These are phyloP conservation scores for Mycena kentingensis DNA, from an alignment of 768 basidiomycete genomes.

Conservation along the genomic window DNA sequence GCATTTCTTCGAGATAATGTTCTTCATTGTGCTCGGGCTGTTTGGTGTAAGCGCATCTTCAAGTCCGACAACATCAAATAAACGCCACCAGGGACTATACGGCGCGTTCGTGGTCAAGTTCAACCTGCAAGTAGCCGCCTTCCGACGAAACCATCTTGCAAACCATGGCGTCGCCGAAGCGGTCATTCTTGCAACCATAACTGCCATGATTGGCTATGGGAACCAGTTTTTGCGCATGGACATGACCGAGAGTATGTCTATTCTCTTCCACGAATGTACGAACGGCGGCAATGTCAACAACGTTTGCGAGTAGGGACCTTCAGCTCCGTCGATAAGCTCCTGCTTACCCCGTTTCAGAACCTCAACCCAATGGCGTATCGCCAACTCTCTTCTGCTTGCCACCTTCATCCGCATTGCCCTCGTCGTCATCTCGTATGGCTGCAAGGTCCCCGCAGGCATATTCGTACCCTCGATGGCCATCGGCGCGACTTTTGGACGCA, in stretches of 20 bases:
- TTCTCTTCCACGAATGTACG: slow-evolving; percentile 95
- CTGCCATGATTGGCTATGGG: slow-evolving; percentile 90
- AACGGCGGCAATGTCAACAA: slow-evolving; percentile 86
- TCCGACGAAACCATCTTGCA: slow-evolving; percentile 86
- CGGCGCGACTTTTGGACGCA: slow-evolving; percentile 94
- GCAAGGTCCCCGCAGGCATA: slow-evolving; percentile 96
- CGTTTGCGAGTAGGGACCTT: slow-evolving; percentile 86
- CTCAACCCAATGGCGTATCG: slow-evolving; percentile 90
- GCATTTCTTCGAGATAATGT: slow-evolving; percentile 99
- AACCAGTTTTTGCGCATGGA: slow-evolving; percentile 95
- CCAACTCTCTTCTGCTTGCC: slow-evolving; percentile 88
- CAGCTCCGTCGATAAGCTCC: background rate
- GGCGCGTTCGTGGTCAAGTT: slow-evolving; percentile 97
- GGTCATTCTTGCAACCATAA: slow-evolving; percentile 80
- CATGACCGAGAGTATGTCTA: slow-evolving; percentile 96
- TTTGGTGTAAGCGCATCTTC: slow-evolving; percentile 68
- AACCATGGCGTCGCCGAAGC: slow-evolving; percentile 89
- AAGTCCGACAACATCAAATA: background rate
- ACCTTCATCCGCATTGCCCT: slow-evolving; percentile 85
- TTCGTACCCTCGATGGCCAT: slow-evolving; percentile 99
- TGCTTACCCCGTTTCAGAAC: slow-evolving; percentile 51
- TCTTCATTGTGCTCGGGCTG: slow-evolving; percentile 92
- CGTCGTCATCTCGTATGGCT: slow-evolving; percentile 92
- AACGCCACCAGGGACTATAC: slow-evolving; percentile 76
- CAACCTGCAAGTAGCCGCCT: slow-evolving; percentile 92